Base-by-base conservation (phyloP, 371 early-diverging fungal genomes). In the Rhizopus sp. region DNA sequence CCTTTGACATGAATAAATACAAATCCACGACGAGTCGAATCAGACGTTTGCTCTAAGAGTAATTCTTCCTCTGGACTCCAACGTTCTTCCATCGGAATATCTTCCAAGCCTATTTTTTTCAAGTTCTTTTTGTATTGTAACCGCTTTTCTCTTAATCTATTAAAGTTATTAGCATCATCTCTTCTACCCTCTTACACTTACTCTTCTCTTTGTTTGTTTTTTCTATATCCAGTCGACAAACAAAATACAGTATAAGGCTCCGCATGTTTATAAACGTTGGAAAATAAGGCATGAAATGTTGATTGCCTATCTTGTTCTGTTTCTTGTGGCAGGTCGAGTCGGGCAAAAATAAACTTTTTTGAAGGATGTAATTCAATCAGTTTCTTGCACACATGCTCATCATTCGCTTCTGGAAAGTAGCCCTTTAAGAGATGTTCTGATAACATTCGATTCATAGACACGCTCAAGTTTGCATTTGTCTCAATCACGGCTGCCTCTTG, bases 31-130 rank as follows among this genome's bases (percentile, higher is more conserved):
- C 66, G 58, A 6, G 65, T 54, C 4, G 48, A 33, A 39, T 68
- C 72, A 37, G 61, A 48, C 7, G 60, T 35, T 37, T 57, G 31
- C 10, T 57, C 62, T 34, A 68, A 45, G 9, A 50, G 8, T 29
- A 63, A 42, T 30, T 72, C 72, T 41, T 72, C 69, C 16, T 62
- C 64, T 39, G 59, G 45, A 32, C 53, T 59, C 73, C 73, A 72
- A 4, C 69, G 60, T 17, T 72, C 64, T 34, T 66, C 62, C 32
- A 61, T 53, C 5, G 73, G 66, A 33, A 72, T 69, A 13, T 61
- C 59, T 5, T 63, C 59, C 15, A 72, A 47, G 7, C 61, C 61
- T 15, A 48, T 40, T 4, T 31, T 35, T 15, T 65, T 66, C 30
- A 67, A 30, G 13, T 59, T 63, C 44, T 63, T 63, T 47, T 67